Conservation (phyloP, 352 stramenopile genomes). For the Pythium brassicae region DNA sequence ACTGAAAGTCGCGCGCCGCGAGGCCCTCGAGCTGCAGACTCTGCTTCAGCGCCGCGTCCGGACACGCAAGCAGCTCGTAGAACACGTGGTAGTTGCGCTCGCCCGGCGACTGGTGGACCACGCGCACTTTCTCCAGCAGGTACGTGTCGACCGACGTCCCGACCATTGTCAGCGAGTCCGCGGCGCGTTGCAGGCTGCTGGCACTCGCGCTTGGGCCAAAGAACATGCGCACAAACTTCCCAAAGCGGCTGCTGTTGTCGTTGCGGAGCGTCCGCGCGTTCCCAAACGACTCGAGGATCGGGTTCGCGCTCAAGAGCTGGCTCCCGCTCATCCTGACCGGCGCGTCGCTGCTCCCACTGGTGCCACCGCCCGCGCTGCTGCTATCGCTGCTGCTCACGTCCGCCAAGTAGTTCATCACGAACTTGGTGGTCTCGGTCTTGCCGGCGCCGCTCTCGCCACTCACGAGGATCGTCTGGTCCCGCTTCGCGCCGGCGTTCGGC, state of each 20-base stretch:
- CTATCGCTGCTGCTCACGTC: constrained; percentile 14
- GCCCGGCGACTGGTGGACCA: constrained; percentile 66
- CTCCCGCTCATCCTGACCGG: constrained; percentile 39
- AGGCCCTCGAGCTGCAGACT: constrained; percentile 35
- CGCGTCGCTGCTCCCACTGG: constrained; percentile 4
- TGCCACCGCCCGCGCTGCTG: too few species aligned
- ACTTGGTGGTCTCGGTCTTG: constrained; percentile 62
- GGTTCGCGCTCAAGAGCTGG: constrained; percentile 76
- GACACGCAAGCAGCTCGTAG: constrained; percentile 68
- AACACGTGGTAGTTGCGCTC: constrained; percentile 85
- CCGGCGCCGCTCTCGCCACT: constrained; percentile 42
- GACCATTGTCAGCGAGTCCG: constrained; percentile 47
- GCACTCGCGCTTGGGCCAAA: constrained; percentile 42
- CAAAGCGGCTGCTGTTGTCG: constrained; percentile 83
- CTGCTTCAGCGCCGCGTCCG: constrained; percentile 37
- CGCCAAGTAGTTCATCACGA: constrained; percentile 72
- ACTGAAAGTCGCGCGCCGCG: constrained; percentile 49
- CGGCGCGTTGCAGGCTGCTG: neutral
- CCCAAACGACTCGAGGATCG: constrained; percentile 85
- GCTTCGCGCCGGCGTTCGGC: constrained; percentile 30
- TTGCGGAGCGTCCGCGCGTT: constrained; percentile 77
- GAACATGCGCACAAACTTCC: constrained; percentile 87
- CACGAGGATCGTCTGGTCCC: constrained; percentile 42
- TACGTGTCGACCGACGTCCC: constrained; percentile 84
- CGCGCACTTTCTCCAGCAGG: constrained; percentile 90